Percentiles rank a stretch among this genome's conserved stretches.
Conservation (phyloP, 192 early-diverging fungal genomes). For the Dissophora ornata region DNA sequence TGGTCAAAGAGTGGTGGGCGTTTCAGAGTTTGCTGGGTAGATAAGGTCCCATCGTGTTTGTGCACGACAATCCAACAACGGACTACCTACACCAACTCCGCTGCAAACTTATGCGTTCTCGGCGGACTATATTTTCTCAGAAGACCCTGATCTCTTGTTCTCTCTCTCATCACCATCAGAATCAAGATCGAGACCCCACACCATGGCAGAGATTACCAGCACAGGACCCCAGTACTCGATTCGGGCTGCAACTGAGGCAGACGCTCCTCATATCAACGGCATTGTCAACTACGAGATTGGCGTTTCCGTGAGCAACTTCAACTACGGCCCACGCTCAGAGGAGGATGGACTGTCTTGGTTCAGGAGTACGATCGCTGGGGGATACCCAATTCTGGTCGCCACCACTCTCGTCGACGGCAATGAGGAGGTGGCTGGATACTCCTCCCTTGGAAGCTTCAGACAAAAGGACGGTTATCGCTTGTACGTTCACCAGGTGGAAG, state of each 20-base stretch:
- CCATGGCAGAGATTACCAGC: constrained; percentile 1
- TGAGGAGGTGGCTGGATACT: constrained; percentile 34
- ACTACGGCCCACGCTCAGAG: constrained; percentile 54
- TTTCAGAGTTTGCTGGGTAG: no score
- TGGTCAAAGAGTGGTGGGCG: no score
- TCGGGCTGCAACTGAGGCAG: constrained; percentile 54
- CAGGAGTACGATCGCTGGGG: constrained; percentile 40
- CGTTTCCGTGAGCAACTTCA: constrained; percentile 56
- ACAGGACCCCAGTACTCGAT: constrained; percentile 29
- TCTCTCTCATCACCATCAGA: no score
- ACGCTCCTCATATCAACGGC: constrained; percentile 51
- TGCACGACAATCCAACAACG: no score
- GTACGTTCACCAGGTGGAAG: no score
- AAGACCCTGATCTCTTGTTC: no score
- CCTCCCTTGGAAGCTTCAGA: constrained; percentile 43
- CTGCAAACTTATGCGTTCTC: no score
- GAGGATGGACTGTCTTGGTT: constrained; percentile 58
- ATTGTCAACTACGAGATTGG: constrained; percentile 63
- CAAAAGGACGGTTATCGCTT: constrained; percentile 49
- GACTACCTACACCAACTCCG: no score
- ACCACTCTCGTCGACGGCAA: constrained; percentile 31
- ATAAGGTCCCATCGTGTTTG: no score
- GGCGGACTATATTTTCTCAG: no score
- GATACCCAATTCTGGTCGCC: constrained; percentile 62
- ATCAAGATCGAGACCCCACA: no score